phyloP scores from a whole-genome alignment of 2,329 filamentous ascomycete species.

The Epichloe typhina region DNA sequence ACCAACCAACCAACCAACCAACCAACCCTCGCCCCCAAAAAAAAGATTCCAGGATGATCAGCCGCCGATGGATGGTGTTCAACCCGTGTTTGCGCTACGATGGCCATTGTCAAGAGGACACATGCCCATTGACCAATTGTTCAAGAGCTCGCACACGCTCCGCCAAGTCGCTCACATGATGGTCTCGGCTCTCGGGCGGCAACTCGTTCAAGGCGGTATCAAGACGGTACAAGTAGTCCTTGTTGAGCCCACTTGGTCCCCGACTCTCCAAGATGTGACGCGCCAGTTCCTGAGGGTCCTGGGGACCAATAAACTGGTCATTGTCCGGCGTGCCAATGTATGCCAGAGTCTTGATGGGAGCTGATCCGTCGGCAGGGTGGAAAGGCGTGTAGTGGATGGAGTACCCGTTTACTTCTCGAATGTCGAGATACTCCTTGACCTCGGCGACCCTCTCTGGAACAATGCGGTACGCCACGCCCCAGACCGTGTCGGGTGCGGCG shows the following conservation, averaged over 20 bases:
- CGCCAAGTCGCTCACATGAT: constrained; percentile 74
- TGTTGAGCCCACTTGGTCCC: constrained; percentile 81
- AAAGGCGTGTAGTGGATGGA: constrained; percentile 86
- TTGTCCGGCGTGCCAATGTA: constrained; percentile 94
- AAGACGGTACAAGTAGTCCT: constrained; percentile 74
- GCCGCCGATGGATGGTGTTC: not conserved
- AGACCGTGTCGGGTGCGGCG: constrained; percentile 53
- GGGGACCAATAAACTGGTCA: constrained; percentile 77
- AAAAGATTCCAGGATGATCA: not conserved
- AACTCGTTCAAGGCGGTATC: constrained; percentile 62
- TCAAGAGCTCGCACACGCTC: constrained; percentile 51
- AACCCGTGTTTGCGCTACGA: not conserved
- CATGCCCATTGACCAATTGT: constrained; percentile 7
- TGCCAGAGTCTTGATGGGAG: constrained; percentile 48
- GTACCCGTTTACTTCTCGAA: constrained; percentile 95
- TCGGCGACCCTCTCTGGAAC: constrained; percentile 56
- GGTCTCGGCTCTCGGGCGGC: constrained; percentile 64
- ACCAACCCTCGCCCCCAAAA: no score
- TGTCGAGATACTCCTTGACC: constrained; percentile 83
- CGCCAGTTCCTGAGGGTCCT: constrained; percentile 66
- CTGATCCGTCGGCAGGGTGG: constrained; percentile 32
- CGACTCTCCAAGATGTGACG: constrained; percentile 63
- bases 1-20: not conserved
- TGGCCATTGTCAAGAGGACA: not conserved
- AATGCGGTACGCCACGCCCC: constrained; percentile 90